Percentiles rank a stretch among this genome's conserved stretches.
Conservation (phyloP, 805 yeast species). For the Candida chauliodis region DNA sequence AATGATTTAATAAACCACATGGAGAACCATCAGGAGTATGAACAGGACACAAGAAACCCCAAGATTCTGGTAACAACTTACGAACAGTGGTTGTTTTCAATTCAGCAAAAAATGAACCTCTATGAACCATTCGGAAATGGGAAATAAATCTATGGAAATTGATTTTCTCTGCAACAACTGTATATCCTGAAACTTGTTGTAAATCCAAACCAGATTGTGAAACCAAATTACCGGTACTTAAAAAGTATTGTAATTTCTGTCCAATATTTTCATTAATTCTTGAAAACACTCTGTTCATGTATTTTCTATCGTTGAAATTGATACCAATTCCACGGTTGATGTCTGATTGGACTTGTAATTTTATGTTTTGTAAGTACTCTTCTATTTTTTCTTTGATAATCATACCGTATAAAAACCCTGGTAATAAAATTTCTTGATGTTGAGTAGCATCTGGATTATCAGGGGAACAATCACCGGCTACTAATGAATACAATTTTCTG, state of each 20-base stretch:
- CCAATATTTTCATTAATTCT: conserved; percentile 93
- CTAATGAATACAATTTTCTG: conserved; percentile 88
- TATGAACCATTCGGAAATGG: conserved; percentile 99
- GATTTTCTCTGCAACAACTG: conserved; percentile 98
- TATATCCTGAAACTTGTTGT: conserved; percentile 96
- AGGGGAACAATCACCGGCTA: conserved; percentile 94
- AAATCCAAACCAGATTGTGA: conserved; percentile 96
- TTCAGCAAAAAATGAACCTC: conserved; percentile 99
- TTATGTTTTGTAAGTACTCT: conserved; percentile 76
- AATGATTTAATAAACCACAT: conserved; percentile 95
- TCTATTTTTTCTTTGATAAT: conserved; percentile 94
- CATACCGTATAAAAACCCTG: conserved; percentile 96
- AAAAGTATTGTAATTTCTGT: conserved; percentile 86
- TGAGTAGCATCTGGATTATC: conserved; percentile 99
- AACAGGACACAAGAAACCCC: conserved; percentile 99
- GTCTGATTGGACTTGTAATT: conserved; percentile 73
- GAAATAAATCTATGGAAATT: conserved; percentile 95
- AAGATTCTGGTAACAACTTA: conserved; percentile 92
- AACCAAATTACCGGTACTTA: conserved; percentile 95
- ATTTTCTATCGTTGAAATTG: conserved; percentile 78
- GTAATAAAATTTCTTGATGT: conserved; percentile 93
- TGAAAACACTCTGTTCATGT: conserved; percentile 72
- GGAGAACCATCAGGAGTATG: conserved; percentile 99
- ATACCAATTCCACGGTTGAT: conserved; percentile 76
- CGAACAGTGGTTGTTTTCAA: conserved; percentile 96